phyloP scores from a whole-genome alignment of 108 stramenopile species.

The Skeletonema marinoi region DNA sequence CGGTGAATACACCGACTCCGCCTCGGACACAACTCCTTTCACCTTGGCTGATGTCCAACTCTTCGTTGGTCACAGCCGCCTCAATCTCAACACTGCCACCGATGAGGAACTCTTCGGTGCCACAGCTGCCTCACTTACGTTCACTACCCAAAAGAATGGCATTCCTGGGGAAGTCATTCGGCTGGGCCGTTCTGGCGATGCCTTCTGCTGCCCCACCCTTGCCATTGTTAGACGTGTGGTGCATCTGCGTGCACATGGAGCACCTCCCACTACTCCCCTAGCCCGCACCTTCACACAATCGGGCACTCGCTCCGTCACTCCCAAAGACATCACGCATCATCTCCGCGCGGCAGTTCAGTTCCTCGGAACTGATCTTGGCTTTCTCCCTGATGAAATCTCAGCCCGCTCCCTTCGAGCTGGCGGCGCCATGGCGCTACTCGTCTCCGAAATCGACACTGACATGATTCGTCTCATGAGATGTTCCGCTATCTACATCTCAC shows the following conservation, averaged over 20 bases:
- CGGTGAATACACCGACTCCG: conserved; percentile 37
- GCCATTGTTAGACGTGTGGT: conserved; percentile 27
- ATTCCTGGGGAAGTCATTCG: conserved; percentile 41
- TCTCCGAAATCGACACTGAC: conserved; percentile 47
- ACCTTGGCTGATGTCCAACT: conserved; percentile 17
- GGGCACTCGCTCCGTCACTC: not conserved
- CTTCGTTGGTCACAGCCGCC: conserved; percentile 9
- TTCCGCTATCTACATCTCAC: conserved; percentile 55
- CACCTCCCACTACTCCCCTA: conserved; percentile 10
- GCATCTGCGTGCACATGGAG: conserved; percentile 17
- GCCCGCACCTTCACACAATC: not conserved
- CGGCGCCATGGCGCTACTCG: conserved; percentile 58
- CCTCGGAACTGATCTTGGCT: conserved; percentile 21
- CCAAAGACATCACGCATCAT: not conserved
- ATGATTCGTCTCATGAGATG: conserved; percentile 57
- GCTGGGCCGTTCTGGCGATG: conserved; percentile 37
- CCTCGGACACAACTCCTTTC: conserved; percentile 19
- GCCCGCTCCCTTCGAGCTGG: conserved; percentile 57
- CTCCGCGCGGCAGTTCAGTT: conserved; percentile 9
- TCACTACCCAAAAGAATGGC: conserved; percentile 48
- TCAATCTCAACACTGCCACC: not conserved
- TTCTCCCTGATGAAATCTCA: conserved; percentile 31
- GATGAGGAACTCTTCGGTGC: conserved; percentile 8
- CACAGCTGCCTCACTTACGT: conserved; percentile 22
- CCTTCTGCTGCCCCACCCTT: conserved; percentile 45